Conservation (phyloP, 768 basidiomycete species). For the Lyophyllum semitale region DNA sequence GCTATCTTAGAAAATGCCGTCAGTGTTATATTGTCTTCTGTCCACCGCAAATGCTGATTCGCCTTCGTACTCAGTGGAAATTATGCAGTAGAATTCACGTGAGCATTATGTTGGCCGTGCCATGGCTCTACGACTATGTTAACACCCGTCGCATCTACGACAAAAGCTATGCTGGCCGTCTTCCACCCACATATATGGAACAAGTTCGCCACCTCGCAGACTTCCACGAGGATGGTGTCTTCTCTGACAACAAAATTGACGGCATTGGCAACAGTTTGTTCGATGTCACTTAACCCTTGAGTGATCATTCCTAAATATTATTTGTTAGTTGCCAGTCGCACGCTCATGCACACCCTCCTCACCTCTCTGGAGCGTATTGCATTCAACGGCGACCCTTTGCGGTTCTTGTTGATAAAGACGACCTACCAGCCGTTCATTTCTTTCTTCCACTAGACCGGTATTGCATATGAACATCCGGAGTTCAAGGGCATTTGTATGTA, state of each 20-base stretch:
- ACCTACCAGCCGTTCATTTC: slow-evolving; percentile 93
- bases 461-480: slow-evolving; percentile 57
- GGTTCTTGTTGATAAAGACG: slow-evolving; percentile 75
- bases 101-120: too few relatives aligned
- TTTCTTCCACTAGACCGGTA: slow-evolving; percentile 77
- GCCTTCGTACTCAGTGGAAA: slow-evolving; percentile 60
- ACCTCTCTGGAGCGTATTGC: slow-evolving; percentile 74
- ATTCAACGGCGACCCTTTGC: slow-evolving; percentile 77
- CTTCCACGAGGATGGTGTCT: slow-evolving; percentile 81
- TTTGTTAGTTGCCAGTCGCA: slow-evolving; percentile 75
- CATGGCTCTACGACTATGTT: slow-evolving; percentile 80
- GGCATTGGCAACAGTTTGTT: slow-evolving; percentile 80
- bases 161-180: slow-evolving; percentile 75
- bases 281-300: not conserved
- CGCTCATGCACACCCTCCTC: slow-evolving; percentile 73
- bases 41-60: slow-evolving; percentile 8
- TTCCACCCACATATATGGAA: slow-evolving; percentile 74
- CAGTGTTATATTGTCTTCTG: slow-evolving; percentile 25
- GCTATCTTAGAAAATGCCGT: slow-evolving; percentile 71
- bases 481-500: slow-evolving; percentile 68
- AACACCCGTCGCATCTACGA: slow-evolving; percentile 79
- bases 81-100: slow-evolving; percentile 41
- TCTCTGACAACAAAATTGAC: slow-evolving; percentile 59
- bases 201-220: slow-evolving; percentile 76
- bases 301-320: not conserved